These are phyloP conservation scores for Fragilaria crotonensis DNA, from an alignment of 108 stramenopile genomes.

Conservation along the genomic window DNA sequence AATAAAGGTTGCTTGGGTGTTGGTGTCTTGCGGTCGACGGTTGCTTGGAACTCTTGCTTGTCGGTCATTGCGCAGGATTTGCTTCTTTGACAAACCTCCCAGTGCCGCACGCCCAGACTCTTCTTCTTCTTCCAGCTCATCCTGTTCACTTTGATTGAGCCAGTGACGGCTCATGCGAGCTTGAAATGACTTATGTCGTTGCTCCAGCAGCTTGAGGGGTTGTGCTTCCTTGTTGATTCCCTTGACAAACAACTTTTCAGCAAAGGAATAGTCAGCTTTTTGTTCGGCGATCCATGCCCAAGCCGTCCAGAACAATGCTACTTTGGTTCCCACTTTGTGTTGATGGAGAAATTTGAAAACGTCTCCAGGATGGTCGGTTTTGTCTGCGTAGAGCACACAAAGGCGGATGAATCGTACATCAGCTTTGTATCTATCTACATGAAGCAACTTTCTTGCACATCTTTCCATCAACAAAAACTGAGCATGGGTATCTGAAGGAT, in stretches of 20 bases:
- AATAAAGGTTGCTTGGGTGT: conserved; percentile 3
- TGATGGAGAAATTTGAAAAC: conserved; percentile 72
- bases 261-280: conserved; percentile 42
- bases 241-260: conserved; percentile 55
- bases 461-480: conserved; percentile 80
- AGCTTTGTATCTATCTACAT: conserved; percentile 38
- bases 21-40: not conserved
- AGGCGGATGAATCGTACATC: conserved; percentile 70
- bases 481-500: conserved; percentile 60
- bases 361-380: conserved; percentile 48
- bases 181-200: conserved; percentile 74
- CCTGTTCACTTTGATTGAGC: conserved; percentile 45
- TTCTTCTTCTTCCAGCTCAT: conserved; percentile 31
- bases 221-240: conserved; percentile 59
- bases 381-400: conserved; percentile 77
- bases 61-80: conserved; percentile 41
- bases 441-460: conserved; percentile 57
- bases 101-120: conserved; percentile 23
- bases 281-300: conserved; percentile 64
- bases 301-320: conserved; percentile 61
- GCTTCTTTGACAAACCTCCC: conserved; percentile 39
- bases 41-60: not conserved
- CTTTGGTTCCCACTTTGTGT: conserved; percentile 46
- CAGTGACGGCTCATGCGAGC: conserved; percentile 76
- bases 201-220: conserved; percentile 53